phyloP scores from a whole-genome alignment of 2,329 filamentous ascomycete genomes.

The Emmonsiellopsis sp. region DNA sequence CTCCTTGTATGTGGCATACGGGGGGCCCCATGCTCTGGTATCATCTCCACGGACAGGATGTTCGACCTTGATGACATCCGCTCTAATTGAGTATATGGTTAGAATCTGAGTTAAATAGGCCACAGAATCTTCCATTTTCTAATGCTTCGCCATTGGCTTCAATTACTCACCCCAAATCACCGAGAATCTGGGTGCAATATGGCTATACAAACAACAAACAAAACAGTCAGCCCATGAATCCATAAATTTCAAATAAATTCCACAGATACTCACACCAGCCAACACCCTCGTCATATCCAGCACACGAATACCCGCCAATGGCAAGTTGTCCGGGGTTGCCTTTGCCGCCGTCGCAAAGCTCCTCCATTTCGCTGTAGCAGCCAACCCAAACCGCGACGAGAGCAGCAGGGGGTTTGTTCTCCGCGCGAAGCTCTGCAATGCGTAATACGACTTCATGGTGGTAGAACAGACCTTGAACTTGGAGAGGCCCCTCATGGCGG shows the following conservation, averaged over 20 bases:
- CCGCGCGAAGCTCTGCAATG: conserved; percentile 5
- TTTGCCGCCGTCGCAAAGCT: conserved; percentile 34
- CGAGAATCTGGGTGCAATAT: conserved; percentile 94
- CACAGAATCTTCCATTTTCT: neutral
- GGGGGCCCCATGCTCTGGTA: conserved; percentile 91
- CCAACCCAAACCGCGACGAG: conserved; percentile 17
- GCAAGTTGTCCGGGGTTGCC: conserved; percentile 43
- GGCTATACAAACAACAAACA: conserved; percentile 48
- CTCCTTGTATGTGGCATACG: conserved; percentile 70
- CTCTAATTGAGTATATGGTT: conserved; percentile 44
- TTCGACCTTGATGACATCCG: conserved; percentile 95
- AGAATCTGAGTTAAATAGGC: conserved; percentile 9
- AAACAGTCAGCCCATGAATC: conserved; percentile 9
- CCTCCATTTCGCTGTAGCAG: conserved; percentile 21
- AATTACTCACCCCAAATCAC: conserved; percentile 73
- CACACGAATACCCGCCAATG: conserved; percentile 77
- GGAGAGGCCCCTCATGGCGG: neutral
- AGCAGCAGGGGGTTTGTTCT: neutral
- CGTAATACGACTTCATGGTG: conserved; percentile 6
- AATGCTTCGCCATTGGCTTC: neutral
- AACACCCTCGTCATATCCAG: conserved; percentile 95
- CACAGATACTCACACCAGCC: conserved; percentile 57
- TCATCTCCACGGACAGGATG: conserved; percentile 88
- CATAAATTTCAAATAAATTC: neutral
- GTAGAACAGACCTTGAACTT: neutral